These are phyloP conservation scores for Ceratocystis lukuohia DNA, from an alignment of 2,329 filamentous ascomycete genomes.

Conservation along the genomic window DNA sequence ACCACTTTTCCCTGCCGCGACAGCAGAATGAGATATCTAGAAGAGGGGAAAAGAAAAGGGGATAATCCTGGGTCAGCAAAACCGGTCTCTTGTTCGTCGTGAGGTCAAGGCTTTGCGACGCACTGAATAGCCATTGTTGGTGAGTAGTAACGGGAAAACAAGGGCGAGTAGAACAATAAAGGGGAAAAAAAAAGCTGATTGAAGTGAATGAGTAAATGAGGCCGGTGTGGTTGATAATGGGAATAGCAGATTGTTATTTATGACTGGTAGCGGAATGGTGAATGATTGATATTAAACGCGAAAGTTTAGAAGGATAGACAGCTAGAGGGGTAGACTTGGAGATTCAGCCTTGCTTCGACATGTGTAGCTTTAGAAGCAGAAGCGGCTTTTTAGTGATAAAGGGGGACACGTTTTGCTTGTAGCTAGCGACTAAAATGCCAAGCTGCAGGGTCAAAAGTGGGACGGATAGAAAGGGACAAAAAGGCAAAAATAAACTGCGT, in stretches of 20 bases:
- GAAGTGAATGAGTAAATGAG: neutral
- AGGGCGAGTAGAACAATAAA: neutral
- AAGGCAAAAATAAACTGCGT: neutral
- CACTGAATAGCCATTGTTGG: constrained; percentile 35
- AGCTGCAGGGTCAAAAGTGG: neutral
- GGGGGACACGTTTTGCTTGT: constrained; percentile 8
- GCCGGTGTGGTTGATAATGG: neutral
- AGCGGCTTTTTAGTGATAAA: neutral
- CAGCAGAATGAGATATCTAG: constrained; percentile 90
- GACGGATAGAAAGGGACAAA: neutral
- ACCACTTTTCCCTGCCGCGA: constrained; percentile 99
- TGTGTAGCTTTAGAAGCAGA: neutral
- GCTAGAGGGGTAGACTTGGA: constrained; percentile 10
- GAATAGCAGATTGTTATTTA: neutral
- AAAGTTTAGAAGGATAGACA: neutral
- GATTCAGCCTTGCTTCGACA: neutral
- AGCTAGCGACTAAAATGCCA: neutral
- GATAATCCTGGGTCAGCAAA: constrained; percentile 7
- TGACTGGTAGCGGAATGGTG: neutral
- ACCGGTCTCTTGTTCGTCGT: neutral
- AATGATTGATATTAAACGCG: neutral
- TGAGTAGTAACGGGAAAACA: constrained; percentile 12
- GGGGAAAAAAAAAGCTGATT: constrained; percentile 2
- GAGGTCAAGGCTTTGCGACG: constrained; percentile 4
- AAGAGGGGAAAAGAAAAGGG: constrained; percentile 3